Evolutionary conservation across 1,284 basidiomycete species (phyloP), one percentile per base, ranked within the genome.

Genomic region (Gomphus sp.): DNA sequence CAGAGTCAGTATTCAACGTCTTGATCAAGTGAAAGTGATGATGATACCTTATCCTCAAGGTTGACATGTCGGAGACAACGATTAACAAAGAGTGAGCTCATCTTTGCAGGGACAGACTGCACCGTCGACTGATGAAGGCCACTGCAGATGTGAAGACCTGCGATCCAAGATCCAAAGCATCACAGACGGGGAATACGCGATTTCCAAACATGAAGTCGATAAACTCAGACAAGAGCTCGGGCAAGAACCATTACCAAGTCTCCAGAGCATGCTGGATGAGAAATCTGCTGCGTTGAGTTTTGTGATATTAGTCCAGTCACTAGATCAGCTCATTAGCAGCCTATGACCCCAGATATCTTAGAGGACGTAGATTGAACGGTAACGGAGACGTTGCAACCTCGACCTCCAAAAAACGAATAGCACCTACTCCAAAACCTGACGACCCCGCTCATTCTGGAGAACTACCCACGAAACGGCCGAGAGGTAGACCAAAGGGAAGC

Each of bases 201-300:
- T 70, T 9, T 84, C 87, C 4, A 91, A 91, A 69, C 71, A 70
- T 34, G 87, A 90, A 62, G 88, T 91, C 48, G 88, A 91, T 66
- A 72, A 77, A 55, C 73, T 91, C 47, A 80, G 88, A 53, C 75
- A 76, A 56, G 88, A 91, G 66, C 80, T 91, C 8, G 89, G 87
- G 1, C 84, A 90, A 66, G 73, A 80, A 1, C 80, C 88, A 2
- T 69, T 89, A 25, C 87, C 87, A 2, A 82, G 77, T 65, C 66
- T 91, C 33, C 86, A 90, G 64, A 72, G 73, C 43, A 87, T 82
- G 33, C 69, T 91, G 45, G 87, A 90, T 54, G 89, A 90, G 66
- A 87, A 86, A 68, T 79, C 79, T 36, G 75, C 80, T 28, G 80
- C 84, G 87, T 90, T 59, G 66, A 72, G 82, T 80, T 31, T 49